These are phyloP conservation scores for Luzula sylvatica DNA, from an alignment of 176 grass and related monocot genomes.

Conservation along the genomic window DNA sequence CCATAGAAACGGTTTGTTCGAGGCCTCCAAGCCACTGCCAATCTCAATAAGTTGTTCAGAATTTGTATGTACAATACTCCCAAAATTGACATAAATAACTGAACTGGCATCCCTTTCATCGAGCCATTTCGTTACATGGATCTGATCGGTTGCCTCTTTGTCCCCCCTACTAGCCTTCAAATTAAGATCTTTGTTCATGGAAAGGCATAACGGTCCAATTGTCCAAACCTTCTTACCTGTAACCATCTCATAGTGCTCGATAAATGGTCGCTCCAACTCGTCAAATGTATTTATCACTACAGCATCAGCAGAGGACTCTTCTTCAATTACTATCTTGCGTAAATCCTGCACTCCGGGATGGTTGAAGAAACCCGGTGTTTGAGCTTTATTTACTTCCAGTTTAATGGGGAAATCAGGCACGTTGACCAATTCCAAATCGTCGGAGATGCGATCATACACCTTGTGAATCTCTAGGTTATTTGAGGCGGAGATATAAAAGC, in stretches of 20 bases:
- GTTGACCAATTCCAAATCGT: neutral
- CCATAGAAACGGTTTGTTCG: constrained; percentile 31
- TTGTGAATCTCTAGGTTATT: constrained; percentile 16
- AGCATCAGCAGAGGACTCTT: constrained; percentile 7
- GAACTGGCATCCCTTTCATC: constrained; percentile 12
- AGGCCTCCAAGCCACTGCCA: constrained; percentile 32
- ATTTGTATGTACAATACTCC: constrained; percentile 6
- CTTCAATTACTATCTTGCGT: constrained; percentile 4
- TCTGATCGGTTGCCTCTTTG: neutral
- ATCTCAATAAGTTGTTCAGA: constrained; percentile 15
- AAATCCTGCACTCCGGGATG: constrained; percentile 4
- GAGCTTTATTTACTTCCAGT: constrained; percentile 3
- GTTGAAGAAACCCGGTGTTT: constrained; percentile 18
- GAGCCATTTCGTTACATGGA: constrained; percentile 1
- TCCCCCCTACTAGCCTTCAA: constrained; percentile 1
- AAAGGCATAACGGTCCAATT: constrained; percentile 15
- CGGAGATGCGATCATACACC: constrained; percentile 5
- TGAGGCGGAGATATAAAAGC: constrained; percentile 16
- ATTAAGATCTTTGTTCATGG: constrained; percentile 10
- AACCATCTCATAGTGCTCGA: constrained; percentile 7
- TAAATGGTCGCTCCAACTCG: constrained; percentile 7
- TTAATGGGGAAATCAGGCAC: constrained; percentile 16
- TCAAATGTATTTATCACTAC: constrained; percentile 12
- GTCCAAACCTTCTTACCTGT: constrained; percentile 12
- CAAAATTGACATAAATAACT: constrained; percentile 16